Conservation (phyloP, 768 basidiomycete genomes). For the Mycena sanguinolenta region DNA sequence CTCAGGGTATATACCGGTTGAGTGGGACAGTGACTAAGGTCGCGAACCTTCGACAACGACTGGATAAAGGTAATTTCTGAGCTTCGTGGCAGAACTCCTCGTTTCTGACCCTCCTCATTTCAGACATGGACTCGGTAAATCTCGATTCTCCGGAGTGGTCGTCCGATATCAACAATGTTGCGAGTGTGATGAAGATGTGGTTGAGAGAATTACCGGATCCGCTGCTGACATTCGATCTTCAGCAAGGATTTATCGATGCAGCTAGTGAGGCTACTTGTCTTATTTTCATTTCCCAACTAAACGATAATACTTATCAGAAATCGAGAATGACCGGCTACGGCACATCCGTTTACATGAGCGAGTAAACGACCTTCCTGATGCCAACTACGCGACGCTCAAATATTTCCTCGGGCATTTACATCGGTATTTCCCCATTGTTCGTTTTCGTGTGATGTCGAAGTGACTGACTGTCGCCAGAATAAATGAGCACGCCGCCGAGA, state of each 20-base stretch:
- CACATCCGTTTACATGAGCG: constrained; percentile 97
- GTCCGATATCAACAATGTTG: constrained; percentile 94
- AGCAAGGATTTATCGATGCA: constrained; percentile 95
- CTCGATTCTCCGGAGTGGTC: constrained; percentile 92
- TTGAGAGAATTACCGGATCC: constrained; percentile 96
- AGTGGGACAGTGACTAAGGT: constrained; percentile 94
- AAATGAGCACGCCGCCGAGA: constrained; percentile 78
- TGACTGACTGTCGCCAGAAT: constrained; percentile 63
- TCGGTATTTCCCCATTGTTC: constrained; percentile 61
- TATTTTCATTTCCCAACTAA: constrained; percentile 8
- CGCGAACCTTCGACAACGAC: constrained; percentile 79
- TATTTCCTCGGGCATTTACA: constrained; percentile 95
- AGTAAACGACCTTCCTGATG: constrained; percentile 97
- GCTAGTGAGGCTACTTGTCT: constrained; percentile 72
- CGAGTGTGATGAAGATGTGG: constrained; percentile 97
- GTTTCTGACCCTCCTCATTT: constrained; percentile 24
- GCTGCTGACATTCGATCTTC: constrained; percentile 83
- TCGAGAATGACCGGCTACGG: constrained; percentile 93
- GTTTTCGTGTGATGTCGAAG: background rate
- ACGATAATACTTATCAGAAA: constrained; percentile 64
- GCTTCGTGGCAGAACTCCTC: background rate
- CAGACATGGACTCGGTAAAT: constrained; percentile 89
- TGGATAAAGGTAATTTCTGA: constrained; percentile 80
- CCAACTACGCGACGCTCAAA: constrained; percentile 98
- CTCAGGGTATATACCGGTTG: constrained; percentile 93